phyloP scores from a whole-genome alignment of 164 flowering plant species.

The Houttuynia cordata region DNA sequence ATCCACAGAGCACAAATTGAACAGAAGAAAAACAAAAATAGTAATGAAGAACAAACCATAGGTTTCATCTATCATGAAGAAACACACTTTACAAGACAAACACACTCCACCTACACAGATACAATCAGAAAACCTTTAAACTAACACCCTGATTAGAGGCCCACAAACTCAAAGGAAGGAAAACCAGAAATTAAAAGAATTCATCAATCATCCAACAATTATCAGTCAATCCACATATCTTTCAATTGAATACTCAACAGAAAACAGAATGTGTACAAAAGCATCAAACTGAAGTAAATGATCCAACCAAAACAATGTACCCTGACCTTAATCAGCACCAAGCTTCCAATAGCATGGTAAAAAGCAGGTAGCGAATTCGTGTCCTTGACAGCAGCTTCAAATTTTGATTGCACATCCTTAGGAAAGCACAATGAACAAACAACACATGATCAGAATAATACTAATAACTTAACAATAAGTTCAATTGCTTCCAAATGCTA shows the following conservation, averaged over 20 bases:
- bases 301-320: not conserved
- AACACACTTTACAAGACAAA: too few species aligned
- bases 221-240: not conserved
- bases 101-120: too few species aligned
- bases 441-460: not conserved
- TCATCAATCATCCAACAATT: too few species aligned
- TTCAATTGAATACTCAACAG: not conserved
- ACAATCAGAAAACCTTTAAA: not conserved
- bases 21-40: too few species aligned
- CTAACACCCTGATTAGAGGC: not conserved
- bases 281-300: too few species aligned
- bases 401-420: slow-evolving; percentile 46
- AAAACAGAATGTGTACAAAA: not conserved
- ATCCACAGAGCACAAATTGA: too few species aligned
- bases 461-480: too few species aligned
- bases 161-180: too few species aligned
- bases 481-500: not conserved
- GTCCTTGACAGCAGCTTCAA: slow-evolving; percentile 37
- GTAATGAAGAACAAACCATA: too few species aligned
- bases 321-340: slow-evolving; percentile 69
- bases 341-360: slow-evolving; percentile 57
- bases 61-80: too few species aligned
- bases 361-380: slow-evolving; percentile 72
- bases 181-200: too few species aligned
- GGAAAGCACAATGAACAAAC: slow-evolving; percentile 3